Base-by-base conservation (phyloP, 768 basidiomycete species). In the Boletus rex-veris region DNA sequence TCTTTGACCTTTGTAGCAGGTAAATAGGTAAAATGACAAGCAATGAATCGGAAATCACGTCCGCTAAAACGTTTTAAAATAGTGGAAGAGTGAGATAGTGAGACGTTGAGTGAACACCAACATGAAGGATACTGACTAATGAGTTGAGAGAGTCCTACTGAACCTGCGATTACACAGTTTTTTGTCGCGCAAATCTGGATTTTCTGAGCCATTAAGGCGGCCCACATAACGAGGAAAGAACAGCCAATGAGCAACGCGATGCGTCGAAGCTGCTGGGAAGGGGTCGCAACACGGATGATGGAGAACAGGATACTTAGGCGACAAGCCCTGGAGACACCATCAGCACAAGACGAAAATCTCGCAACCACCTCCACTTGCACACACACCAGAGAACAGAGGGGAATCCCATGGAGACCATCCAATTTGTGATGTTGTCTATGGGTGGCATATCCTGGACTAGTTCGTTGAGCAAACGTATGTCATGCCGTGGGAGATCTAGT, bases 241-340 rank as follows among this genome's bases (percentile, higher is more conserved):
- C 19, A 38, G 43, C 62, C 62, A 11, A 60, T 24, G 18, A 55
- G 12, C 42, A 15, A 43, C 1, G 45, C 31, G 28, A 58, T n/a
- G 14, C 52, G 57, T 6, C 45, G 52, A 14, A 55, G 49, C 4
- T 7, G 45, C 37, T 28, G 53, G 10, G 50, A 54, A 0, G 64
- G 64, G 12, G 48, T 58, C 8, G 48, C 49, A 10, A 62, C 12
- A 16, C 57, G 62, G 12, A 66, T 41, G 45, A 71, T 54, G n/a
- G 67, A 69, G 28, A 59, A 11, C 33, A 68, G 37, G 39, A 68
- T 55, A 48, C 69, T 68, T n/a, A 51, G 41, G 8, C 67, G 62
- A 50, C 67, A 62, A 12, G 51, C 45, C 67, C 67, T 71, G 35
- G 1, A 15, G 18, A 16, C 14, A 28, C 4, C 16, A 8, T 57